These are phyloP conservation scores for Cetraspora pellucida DNA, from an alignment of 192 early-diverging fungal genomes.

Conservation along the genomic window DNA sequence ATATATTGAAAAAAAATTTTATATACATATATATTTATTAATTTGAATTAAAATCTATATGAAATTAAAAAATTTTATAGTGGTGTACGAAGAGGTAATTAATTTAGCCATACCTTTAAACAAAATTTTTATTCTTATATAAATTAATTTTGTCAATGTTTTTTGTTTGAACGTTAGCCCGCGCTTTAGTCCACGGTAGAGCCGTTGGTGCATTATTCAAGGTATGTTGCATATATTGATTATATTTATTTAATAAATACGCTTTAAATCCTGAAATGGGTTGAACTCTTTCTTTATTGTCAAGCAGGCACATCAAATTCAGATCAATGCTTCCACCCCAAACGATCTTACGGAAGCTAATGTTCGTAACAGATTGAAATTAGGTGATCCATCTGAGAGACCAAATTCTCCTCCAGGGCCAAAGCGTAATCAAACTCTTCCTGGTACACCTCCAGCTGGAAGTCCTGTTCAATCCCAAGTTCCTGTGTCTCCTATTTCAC, in stretches of 20 bases:
- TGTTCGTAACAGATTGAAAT: constrained; percentile 43
- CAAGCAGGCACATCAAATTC: constrained; percentile 37
- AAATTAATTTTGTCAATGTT: no score
- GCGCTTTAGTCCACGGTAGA: constrained; percentile 64
- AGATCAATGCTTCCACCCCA: constrained; percentile 44
- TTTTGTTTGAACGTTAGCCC: constrained; percentile 41
- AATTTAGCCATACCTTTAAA: neutral
- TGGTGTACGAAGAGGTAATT: constrained; percentile 24
- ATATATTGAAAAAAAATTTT: constrained; percentile 4
- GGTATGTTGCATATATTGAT: constrained; percentile 40
- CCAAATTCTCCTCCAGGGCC: constrained; percentile 23
- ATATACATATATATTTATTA: neutral
- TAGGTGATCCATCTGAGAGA: constrained; percentile 37
- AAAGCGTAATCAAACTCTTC: constrained; percentile 20
- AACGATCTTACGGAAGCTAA: constrained; percentile 46
- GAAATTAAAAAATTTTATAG: constrained; percentile 12
- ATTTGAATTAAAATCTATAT: neutral
- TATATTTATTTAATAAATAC: constrained; percentile 36
- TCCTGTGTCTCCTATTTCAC: constrained; percentile 35
- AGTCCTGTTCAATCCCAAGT: constrained; percentile 18
- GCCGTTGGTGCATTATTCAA: constrained; percentile 60
- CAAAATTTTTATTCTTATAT: neutral
- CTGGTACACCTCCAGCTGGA: constrained; percentile 10
- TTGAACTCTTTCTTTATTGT: constrained; percentile 22
- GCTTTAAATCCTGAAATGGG: no score